Percentiles rank a stretch among this genome's conserved stretches.
Conservation (phyloP, 2,329 filamentous ascomycete species). For the Alternaria conjuncta region DNA sequence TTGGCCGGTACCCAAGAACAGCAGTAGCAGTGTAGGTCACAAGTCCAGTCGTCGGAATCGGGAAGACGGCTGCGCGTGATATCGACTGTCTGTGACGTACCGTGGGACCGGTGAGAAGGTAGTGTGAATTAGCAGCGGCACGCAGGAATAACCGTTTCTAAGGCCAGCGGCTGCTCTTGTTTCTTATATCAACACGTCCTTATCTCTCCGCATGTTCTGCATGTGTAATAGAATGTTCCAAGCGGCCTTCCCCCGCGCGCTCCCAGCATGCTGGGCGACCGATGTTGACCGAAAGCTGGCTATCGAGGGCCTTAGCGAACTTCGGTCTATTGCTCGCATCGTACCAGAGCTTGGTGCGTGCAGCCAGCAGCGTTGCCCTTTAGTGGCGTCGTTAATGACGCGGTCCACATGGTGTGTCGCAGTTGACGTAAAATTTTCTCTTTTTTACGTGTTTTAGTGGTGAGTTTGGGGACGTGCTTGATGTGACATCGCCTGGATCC, state of each 20-base stretch:
- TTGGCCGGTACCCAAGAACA: constrained; percentile 11
- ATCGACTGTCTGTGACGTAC: constrained; percentile 7
- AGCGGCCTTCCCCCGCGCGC: constrained; percentile 15
- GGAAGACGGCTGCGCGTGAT: neutral
- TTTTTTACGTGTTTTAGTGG: constrained; percentile 16
- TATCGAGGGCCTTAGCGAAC: constrained; percentile 3
- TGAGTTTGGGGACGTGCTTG: constrained; percentile 28
- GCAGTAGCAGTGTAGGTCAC: constrained; percentile 33
- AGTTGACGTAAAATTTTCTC: constrained; percentile 45
- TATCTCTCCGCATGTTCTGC: constrained; percentile 23
- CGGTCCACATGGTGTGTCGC: constrained; percentile 37
- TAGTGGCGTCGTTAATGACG: constrained; percentile 15
- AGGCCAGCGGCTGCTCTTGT: constrained; percentile 1
- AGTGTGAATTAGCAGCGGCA: neutral
- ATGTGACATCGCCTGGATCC: constrained; percentile 11
- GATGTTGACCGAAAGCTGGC: constrained; percentile 18
- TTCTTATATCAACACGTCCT: constrained; percentile 20
- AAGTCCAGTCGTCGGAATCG: constrained; percentile 9
- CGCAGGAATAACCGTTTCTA: neutral
- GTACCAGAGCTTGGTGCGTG: constrained; percentile 14
- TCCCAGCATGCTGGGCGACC: constrained; percentile 17
- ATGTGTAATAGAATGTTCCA: constrained; percentile 29
- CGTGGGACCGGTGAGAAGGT: constrained; percentile 2
- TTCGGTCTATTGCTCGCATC: constrained; percentile 1
- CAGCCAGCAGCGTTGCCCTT: neutral